Evolutionary conservation across 2,329 filamentous ascomycete genomes (phyloP).

Genomic region (Apiospora rasikravindrae): DNA sequence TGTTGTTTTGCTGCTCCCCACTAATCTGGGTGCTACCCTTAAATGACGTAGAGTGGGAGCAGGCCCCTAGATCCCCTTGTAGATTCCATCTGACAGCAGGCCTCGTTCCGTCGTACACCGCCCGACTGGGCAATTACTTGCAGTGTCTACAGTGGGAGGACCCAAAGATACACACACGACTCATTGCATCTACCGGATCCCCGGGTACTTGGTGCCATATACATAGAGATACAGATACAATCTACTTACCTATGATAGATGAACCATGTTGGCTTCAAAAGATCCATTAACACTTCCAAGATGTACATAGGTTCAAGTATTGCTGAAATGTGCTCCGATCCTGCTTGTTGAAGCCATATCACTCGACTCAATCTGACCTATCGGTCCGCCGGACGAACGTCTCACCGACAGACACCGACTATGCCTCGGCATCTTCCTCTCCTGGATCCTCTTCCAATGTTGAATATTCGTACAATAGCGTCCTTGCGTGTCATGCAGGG

Average conservation of each 20-base stretch:
- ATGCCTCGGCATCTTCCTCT: not conserved
- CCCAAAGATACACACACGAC: not conserved
- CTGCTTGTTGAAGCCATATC: not conserved
- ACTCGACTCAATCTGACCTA: not conserved
- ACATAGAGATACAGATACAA: not conserved
- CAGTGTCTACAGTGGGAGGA: not conserved
- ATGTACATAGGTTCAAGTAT: not conserved
- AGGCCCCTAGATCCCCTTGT: not conserved
- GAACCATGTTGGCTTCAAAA: not conserved
- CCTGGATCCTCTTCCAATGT: not conserved
- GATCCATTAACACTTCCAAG: not conserved
- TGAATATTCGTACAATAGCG: not conserved
- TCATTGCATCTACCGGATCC: not conserved
- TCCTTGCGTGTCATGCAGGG: not conserved
- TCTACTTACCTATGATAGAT: not conserved
- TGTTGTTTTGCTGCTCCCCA: not conserved
- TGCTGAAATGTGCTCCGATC: not conserved
- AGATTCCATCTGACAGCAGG: not conserved
- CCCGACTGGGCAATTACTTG: not conserved
- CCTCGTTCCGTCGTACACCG: not conserved
- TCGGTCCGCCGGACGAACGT: not conserved
- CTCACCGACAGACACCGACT: not conserved
- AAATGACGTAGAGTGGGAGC: constrained; percentile 8
- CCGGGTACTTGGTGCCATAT: not conserved
- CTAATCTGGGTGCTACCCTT: not conserved